A percentile compares a stretch with the other conserved stretches of the same genome.
These are phyloP conservation scores for Fusarium buxicola DNA, from an alignment of 2,329 filamentous ascomycete species.

Conservation along the genomic window DNA sequence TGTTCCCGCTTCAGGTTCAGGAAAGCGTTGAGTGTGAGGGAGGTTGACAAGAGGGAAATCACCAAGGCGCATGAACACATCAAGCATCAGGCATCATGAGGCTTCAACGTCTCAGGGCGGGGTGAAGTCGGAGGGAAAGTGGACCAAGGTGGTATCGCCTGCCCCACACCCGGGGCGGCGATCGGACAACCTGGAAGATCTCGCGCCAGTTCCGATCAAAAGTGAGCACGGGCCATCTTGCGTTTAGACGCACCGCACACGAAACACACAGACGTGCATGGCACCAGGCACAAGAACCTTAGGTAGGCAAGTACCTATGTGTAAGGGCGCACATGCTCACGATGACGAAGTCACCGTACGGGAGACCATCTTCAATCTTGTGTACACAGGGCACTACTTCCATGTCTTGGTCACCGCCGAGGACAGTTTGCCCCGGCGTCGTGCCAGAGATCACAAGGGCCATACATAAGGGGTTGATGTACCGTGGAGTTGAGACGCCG, in stretches of 20 bases:
- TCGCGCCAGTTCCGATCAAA: slow-evolving; percentile 35
- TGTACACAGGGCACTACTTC: background rate
- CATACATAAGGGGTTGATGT: background rate
- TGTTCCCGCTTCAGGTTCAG: slow-evolving; percentile 4
- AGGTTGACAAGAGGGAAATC: background rate
- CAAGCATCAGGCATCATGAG: slow-evolving; percentile 13
- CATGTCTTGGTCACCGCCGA: background rate
- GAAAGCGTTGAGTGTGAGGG: background rate
- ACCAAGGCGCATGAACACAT: slow-evolving; percentile 7
- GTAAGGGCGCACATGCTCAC: background rate
- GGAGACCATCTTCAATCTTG: background rate
- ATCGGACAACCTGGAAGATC: slow-evolving; percentile 43
- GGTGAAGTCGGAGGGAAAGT: slow-evolving; percentile 14
- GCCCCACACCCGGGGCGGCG: slow-evolving; percentile 26
- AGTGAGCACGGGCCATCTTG: slow-evolving; percentile 35
- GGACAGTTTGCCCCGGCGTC: background rate
- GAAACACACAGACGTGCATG: background rate
- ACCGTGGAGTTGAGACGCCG: background rate
- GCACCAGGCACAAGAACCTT: background rate
- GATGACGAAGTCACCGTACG: slow-evolving; percentile 5
- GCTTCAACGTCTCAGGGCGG: slow-evolving; percentile 17
- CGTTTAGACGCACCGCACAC: slow-evolving; percentile 9
- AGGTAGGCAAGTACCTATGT: background rate
- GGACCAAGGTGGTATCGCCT: slow-evolving; percentile 11
- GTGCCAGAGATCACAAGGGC: background rate